Evolutionary conservation across 2,329 filamentous ascomycete genomes (phyloP).

Genomic region (Microascus cirrosus): DNA sequence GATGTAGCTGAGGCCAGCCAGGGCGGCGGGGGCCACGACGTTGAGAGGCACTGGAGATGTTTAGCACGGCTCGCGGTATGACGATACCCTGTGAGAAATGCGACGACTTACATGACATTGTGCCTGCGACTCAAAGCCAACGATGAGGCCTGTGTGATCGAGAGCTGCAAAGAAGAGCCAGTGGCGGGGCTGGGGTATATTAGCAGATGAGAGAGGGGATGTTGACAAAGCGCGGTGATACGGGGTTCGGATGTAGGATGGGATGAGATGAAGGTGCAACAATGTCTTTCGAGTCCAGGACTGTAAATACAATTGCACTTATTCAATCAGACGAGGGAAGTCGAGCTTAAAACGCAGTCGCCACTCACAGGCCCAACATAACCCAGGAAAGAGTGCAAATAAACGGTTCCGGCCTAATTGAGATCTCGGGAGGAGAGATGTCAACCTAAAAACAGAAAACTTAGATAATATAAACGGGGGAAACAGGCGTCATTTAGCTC

Average conservation of each 20-base stretch:
- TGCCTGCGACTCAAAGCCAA: not conserved
- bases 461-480: not conserved
- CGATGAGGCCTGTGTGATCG: not conserved
- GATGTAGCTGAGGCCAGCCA: slow-evolving; percentile 63
- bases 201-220: too few species aligned
- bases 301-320: not conserved
- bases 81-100: not conserved
- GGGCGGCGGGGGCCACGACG: slow-evolving; percentile 47
- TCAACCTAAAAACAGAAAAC: not conserved
- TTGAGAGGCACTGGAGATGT: slow-evolving; percentile 8
- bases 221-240: too few species aligned
- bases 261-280: too few species aligned
- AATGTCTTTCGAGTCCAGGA: not conserved
- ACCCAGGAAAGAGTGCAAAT: not conserved
- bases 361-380: not conserved
- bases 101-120: not conserved
- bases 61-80: not conserved
- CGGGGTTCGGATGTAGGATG: too few species aligned
- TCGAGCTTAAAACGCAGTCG: not conserved
- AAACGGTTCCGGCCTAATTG: not conserved
- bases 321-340: not conserved
- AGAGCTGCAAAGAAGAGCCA: not conserved
- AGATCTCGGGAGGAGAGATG: not conserved
- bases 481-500: too few species aligned
- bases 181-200: too few species aligned